Base-by-base conservation (phyloP, 2,329 filamentous ascomycete species). In the Arthrobotrys conoides region DNA sequence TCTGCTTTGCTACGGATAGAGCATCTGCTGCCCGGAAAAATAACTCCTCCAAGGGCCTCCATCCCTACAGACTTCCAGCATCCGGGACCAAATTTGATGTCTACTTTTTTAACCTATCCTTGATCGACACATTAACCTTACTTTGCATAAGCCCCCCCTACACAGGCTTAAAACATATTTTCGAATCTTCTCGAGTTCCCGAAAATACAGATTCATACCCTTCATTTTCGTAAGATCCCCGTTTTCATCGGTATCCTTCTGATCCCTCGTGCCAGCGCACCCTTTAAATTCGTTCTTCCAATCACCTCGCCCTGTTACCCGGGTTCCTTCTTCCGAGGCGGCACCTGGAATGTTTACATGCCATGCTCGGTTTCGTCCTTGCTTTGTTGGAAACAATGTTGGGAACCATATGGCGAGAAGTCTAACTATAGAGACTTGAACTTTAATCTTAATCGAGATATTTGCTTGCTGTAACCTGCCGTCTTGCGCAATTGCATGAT, bases 321-420 rank as follows among this genome's bases (percentile, higher is more conserved):
- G 59, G 59, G 10, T 41, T 44, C 49, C 30, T 27, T 70, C 65
- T 70, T 61, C 72, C 66, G 66, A 64, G 30, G 64, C 41, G 61
- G n/a, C 6, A 63, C 27, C 16, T 48, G 24, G 20, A n/a, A 36
- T 51, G 33, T 49, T 5, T 46, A n/a, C 16, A 12, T 46, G 16
- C 44, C 12, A 6, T 30, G 46, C 30, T 66, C 12, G 24, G 20
- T 49, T 67, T 49, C 61, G 46, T 63, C 24, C 48, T 59, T 51
- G 20, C n/a, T 46, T 71, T 46, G 36, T 61, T 16, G 8, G n/a
- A 44, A 27, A 70, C 44, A 70, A 61, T 48, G 66, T 51, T 63
- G 59, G 49, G 66, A 55, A 55, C 24, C 24, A 10, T 18, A 55
- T 33, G 24, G 16, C 5, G 8, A 53, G 20, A 30, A 16, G 22